These are phyloP conservation scores for Diatrype stigma DNA, from an alignment of 2,329 filamentous ascomycete species.

Conservation along the genomic window DNA sequence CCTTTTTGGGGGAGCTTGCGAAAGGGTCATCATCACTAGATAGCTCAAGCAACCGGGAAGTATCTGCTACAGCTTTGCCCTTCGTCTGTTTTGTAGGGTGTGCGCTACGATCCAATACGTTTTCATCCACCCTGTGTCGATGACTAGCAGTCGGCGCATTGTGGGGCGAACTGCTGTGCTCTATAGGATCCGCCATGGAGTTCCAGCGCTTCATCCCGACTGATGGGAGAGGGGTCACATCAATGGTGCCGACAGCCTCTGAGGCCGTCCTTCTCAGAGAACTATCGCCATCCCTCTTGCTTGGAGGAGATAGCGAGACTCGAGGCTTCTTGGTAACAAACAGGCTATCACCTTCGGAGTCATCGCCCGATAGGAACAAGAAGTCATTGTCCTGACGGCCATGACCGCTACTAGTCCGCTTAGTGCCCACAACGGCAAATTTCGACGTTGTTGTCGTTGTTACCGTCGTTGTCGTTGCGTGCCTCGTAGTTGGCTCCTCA, in stretches of 20 bases:
- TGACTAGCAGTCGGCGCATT: neutral
- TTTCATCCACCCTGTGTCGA: slow-evolving; percentile 5
- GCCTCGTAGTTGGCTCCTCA: neutral
- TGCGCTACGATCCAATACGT: slow-evolving; percentile 18
- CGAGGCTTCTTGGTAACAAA: slow-evolving; percentile 17
- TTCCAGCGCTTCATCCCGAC: slow-evolving; percentile 15
- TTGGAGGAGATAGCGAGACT: slow-evolving; percentile 6
- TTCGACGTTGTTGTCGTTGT: neutral
- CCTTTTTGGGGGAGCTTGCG: slow-evolving; percentile 18
- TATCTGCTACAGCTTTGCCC: neutral
- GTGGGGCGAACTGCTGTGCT: slow-evolving; percentile 24
- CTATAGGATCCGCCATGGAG: slow-evolving; percentile 23
- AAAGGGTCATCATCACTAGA: slow-evolving; percentile 20
- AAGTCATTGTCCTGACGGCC: slow-evolving; percentile 20
- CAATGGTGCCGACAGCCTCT: slow-evolving; percentile 6
- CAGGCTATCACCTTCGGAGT: slow-evolving; percentile 36
- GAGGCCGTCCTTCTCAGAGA: slow-evolving; percentile 13
- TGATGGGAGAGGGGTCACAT: slow-evolving; percentile 7
- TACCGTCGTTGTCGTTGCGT: neutral
- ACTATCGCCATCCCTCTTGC: slow-evolving; percentile 2
- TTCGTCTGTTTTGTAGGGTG: slow-evolving; percentile 13
- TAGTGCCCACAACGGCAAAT: slow-evolving; percentile 6
- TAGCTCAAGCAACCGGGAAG: slow-evolving; percentile 1
- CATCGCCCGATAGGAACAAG: slow-evolving; percentile 36
- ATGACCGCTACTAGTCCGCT: slow-evolving; percentile 10